phyloP scores from a whole-genome alignment of 106 monocot genomes.

The Cymbidium sinense region DNA sequence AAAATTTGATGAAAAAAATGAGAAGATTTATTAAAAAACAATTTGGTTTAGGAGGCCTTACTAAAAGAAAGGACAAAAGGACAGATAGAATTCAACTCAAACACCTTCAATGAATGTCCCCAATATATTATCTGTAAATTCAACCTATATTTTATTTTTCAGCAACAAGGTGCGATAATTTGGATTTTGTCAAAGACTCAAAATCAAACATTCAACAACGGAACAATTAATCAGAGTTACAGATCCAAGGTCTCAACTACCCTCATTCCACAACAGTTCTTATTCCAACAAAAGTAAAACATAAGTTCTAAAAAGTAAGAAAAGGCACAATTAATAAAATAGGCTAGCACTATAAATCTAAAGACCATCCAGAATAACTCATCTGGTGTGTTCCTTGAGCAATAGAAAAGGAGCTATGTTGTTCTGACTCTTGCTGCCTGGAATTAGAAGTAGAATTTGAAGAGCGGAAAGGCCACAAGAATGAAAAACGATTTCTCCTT shows the following conservation, averaged over 20 bases:
- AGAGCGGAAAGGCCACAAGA: slow-evolving; percentile 49
- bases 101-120: too few species aligned
- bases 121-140: too few species aligned
- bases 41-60: too few species aligned
- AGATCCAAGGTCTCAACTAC: background rate
- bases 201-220: too few species aligned
- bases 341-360: slow-evolving; percentile 15
- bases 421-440: slow-evolving; percentile 1
- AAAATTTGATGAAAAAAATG: too few species aligned
- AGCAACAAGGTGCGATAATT: too few species aligned
- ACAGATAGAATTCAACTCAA: too few species aligned
- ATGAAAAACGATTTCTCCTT: slow-evolving; percentile 54
- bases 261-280: background rate
- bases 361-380: slow-evolving; percentile 40
- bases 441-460: slow-evolving; percentile 21
- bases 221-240: background rate
- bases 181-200: too few species aligned
- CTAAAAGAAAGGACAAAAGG: too few species aligned
- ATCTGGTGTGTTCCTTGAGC: slow-evolving; percentile 8
- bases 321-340: background rate
- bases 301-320: background rate
- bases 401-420: background rate
- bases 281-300: background rate
- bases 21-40: too few species aligned
- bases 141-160: too few species aligned